Base-by-base conservation (phyloP, 140 eudicot species). In the Bidens hawaiensis region DNA sequence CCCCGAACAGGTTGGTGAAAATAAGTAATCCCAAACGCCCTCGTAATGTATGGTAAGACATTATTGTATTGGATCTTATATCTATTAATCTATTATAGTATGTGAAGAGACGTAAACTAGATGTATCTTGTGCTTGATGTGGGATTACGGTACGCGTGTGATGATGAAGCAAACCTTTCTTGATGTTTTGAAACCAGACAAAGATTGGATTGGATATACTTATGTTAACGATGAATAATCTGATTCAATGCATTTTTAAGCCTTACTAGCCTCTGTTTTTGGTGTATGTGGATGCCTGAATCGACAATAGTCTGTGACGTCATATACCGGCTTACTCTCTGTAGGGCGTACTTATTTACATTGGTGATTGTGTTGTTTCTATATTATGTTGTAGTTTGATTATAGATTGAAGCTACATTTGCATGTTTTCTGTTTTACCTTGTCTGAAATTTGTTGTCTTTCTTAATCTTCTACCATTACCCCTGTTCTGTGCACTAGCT, bases 361-460 rank as follows among this genome's bases (percentile, higher is more conserved):
- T 17, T 58, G 2, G 27, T 34, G 64, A 11, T 33, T 58, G 28
- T 21, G 21, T 58, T 58, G 28, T 36, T 33, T 58, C 30, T 58
- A 27, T 33, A 10, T 1, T 33, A 58, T 58, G 18, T 10, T 9
- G 43, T 58, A 30, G 47, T 33, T 58, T 58, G 64, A 58, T 12
- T 58, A 58, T 58, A 58, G 25, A 11, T 18, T 58, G 30, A 58
- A 34, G 47, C 4, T 58, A 58, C 31, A 12, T 31, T 58, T 18
- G 21, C 64, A 58, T 33, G 47, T 58, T 18, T 16, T 16, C 26
- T 57, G 16, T 4, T 28, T 56, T 17, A 8, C 17, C 10, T 17
- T 10, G 30, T 25, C 38, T 11, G 26, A 31, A 31, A 17, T 16
- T 30, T 57, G 4, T 16, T 17, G 46, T 31, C 46, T 57, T 31